Evolutionary conservation across 805 yeast species (phyloP).

Genomic region (Priceomyces carsonii): DNA sequence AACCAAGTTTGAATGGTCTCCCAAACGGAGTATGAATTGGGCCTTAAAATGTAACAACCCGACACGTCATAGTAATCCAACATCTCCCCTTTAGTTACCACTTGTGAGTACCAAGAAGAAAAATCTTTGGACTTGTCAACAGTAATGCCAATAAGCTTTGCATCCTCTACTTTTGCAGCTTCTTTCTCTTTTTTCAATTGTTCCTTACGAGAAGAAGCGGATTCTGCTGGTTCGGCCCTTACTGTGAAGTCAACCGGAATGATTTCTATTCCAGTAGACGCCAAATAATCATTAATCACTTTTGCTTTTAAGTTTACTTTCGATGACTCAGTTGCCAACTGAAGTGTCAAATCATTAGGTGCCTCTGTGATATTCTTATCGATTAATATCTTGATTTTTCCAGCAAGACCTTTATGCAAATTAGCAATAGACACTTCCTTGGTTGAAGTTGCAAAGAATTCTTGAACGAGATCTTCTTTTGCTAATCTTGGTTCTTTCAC

Average conservation of each 20-base stretch:
- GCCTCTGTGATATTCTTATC: slow-evolving; percentile 50
- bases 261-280: slow-evolving; percentile 51
- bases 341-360: slow-evolving; percentile 36
- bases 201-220: slow-evolving; percentile 25
- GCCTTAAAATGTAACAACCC: slow-evolving; percentile 97
- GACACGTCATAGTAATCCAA: slow-evolving; percentile 97
- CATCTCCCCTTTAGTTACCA: slow-evolving; percentile 96
- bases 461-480: slow-evolving; percentile 71
- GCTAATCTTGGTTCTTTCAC: slow-evolving; percentile 89
- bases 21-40: slow-evolving; percentile 93
- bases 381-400: slow-evolving; percentile 59
- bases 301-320: slow-evolving; percentile 52
- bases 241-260: slow-evolving; percentile 56
- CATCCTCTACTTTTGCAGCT: slow-evolving; percentile 70
- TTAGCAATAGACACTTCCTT: slow-evolving; percentile 64
- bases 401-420: slow-evolving; percentile 44
- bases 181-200: slow-evolving; percentile 37
- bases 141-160: slow-evolving; percentile 93
- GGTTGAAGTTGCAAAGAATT: slow-evolving; percentile 57
- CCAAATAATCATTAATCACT: slow-evolving; percentile 47
- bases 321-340: slow-evolving; percentile 52
- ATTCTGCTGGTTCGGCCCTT: slow-evolving; percentile 37
- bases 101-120: slow-evolving; percentile 97
- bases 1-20: slow-evolving; percentile 90
- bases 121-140: slow-evolving; percentile 90